Base-by-base conservation (phyloP, 2,329 filamentous ascomycete genomes). In the Aschersonia sp. region DNA sequence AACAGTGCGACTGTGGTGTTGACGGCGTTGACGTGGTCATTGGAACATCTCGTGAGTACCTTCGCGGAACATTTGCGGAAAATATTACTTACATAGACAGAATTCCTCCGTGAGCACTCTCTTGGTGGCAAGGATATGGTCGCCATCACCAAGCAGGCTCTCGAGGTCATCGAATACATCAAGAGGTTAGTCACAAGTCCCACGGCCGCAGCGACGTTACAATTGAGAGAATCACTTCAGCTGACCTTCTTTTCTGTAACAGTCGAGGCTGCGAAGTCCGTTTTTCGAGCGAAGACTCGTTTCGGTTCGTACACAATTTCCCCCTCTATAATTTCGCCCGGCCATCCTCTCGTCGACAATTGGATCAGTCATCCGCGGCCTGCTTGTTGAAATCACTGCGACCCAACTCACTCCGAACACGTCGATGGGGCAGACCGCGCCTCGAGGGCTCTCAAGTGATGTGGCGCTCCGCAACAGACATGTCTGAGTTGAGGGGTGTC, bases 61-160 rank as follows among this genome's bases (percentile, higher is more conserved):
- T 22, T 22, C 22, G 22, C 22, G 22, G 22, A 22, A 22, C 22
- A 22, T 22, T 22, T 22, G 22, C 22, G 22, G 22, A 22, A 22
- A 22, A 22, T 37, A 37, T 37, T 37, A 37, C 35, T 37, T 8
- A 37, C 35, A 37, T 37, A 12, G 12, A 12, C 35, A 37, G 35
- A 37, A 12, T 37, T 37, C 12, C 78, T 94, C 46, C 81, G 85
- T 63, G 83, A 92, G 66, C 83, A 92, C 71, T 86, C 81, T 49
- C 40, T n/a, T 14, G 87, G 92, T 66, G 87, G 87, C 63, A 94
- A 94, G 76, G 84, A 88, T 59, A 89, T 94, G 80, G 81, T 78
- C 56, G 85, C 83, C 62, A 88, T 66, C 50, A 55, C 73, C 68
- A 84, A 87, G 69, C 78, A 81, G 35, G 87, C 53, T 12, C 47